These are phyloP conservation scores for Mucor circinelloides DNA, from an alignment of 371 early-diverging fungal species.

Conservation along the genomic window DNA sequence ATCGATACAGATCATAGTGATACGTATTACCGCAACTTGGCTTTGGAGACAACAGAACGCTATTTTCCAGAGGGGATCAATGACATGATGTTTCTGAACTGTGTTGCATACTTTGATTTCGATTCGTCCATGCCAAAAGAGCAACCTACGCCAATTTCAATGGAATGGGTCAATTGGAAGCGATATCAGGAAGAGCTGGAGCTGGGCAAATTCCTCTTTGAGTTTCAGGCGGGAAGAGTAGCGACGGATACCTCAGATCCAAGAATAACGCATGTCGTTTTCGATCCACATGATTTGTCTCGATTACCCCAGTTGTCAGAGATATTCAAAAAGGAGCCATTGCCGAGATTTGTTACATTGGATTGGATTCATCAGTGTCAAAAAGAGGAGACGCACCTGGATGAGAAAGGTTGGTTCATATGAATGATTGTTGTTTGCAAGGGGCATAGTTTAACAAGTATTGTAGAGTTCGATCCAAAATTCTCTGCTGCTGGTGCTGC, in stretches of 20 bases:
- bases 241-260: not conserved
- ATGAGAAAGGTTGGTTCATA: not conserved
- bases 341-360: constrained; percentile 29
- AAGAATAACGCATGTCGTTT: constrained; percentile 40
- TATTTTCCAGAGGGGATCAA: constrained; percentile 33
- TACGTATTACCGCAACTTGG: constrained; percentile 2
- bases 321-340: constrained; percentile 7
- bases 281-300: constrained; percentile 23
- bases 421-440: not conserved
- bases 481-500: not conserved
- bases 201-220: constrained; percentile 6
- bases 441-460: not conserved
- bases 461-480: not conserved
- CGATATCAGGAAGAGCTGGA: constrained; percentile 22
- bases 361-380: constrained; percentile 15
- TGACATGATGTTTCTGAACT: constrained; percentile 33
- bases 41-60: constrained; percentile 24
- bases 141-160: constrained; percentile 1
- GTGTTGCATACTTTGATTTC: constrained; percentile 32
- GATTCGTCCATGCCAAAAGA: not conserved
- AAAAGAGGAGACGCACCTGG: not conserved
- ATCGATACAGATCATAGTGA: not conserved
- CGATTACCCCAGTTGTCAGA: constrained; percentile 20
- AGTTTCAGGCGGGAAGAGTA: constrained; percentile 30
- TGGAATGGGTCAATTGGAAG: constrained; percentile 25